These are phyloP conservation scores for Hymenotorrendiella dingleyae DNA, from an alignment of 2,329 filamentous ascomycete genomes.

Conservation along the genomic window DNA sequence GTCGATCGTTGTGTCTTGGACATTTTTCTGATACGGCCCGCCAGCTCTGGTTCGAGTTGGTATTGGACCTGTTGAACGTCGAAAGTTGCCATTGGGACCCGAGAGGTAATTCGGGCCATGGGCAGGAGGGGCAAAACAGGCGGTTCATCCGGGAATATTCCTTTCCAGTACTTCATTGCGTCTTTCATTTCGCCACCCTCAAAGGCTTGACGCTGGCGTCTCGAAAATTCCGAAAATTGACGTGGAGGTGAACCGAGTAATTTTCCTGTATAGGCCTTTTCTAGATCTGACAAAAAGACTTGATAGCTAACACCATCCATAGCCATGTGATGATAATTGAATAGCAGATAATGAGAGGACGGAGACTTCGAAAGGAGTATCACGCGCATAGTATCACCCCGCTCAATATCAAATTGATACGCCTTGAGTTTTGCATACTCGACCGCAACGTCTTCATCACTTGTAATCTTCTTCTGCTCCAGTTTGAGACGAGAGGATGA, in stretches of 20 bases:
- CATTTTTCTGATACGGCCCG: slow-evolving; percentile 20
- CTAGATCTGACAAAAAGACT: slow-evolving; percentile 39
- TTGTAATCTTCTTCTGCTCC: neutral
- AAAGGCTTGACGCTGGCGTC: slow-evolving; percentile 27
- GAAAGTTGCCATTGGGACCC: slow-evolving; percentile 20
- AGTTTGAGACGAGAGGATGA: neutral
- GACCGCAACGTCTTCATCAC: neutral
- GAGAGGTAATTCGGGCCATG: slow-evolving; percentile 20
- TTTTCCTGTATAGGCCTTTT: slow-evolving; percentile 35
- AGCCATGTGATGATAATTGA: slow-evolving; percentile 43
- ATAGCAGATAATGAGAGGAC: slow-evolving; percentile 20
- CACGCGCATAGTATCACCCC: neutral
- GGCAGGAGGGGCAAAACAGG: slow-evolving; percentile 32
- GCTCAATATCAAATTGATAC: neutral
- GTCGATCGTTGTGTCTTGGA: slow-evolving; percentile 28
- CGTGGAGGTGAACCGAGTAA: slow-evolving; percentile 7
- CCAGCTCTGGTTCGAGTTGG: slow-evolving; percentile 14
- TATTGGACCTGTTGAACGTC: slow-evolving; percentile 13
- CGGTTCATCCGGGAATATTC: slow-evolving; percentile 22
- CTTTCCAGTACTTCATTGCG: slow-evolving; percentile 33
- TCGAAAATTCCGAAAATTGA: slow-evolving; percentile 35
- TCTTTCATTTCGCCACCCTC: slow-evolving; percentile 25
- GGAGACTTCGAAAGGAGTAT: neutral
- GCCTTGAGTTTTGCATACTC: neutral
- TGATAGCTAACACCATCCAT: slow-evolving; percentile 43